Evolutionary conservation across 441 rosid species (phyloP).

Genomic region (Bocquillonia castaneifolia): DNA sequence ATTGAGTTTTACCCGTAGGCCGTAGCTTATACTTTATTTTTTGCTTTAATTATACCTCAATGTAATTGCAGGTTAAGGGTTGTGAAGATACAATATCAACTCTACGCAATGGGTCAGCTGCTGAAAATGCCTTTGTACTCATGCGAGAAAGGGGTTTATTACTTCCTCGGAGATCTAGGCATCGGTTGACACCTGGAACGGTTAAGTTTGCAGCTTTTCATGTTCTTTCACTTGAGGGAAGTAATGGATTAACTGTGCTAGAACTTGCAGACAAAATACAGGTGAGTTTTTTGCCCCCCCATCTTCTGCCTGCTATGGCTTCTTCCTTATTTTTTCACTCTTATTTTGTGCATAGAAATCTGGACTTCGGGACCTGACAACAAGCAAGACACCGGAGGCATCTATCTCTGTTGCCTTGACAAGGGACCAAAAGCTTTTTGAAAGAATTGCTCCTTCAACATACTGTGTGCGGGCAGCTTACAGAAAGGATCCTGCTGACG

Average conservation of each 20-base stretch:
- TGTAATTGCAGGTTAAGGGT: slow-evolving; percentile 62
- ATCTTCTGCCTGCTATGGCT: neutral
- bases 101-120: slow-evolving; percentile 93
- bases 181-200: slow-evolving; percentile 98
- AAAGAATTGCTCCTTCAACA: slow-evolving; percentile 99
- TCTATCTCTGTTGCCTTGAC: slow-evolving; percentile 98
- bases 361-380: slow-evolving; percentile 92
- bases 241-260: slow-evolving; percentile 80
- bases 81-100: slow-evolving; percentile 71
- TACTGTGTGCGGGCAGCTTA: slow-evolving; percentile 90
- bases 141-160: slow-evolving; percentile 96
- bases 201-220: slow-evolving; percentile 99
- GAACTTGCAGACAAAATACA: slow-evolving; percentile 99
- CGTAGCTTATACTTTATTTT: neutral
- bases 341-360: slow-evolving; percentile 57
- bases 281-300: slow-evolving; percentile 36
- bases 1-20: too few species aligned
- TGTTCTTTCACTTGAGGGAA: slow-evolving; percentile 95
- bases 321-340: neutral
- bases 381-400: slow-evolving; percentile 99
- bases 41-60: slow-evolving; percentile 4
- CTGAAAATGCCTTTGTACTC: slow-evolving; percentile 85
- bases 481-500: slow-evolving; percentile 91
- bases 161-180: slow-evolving; percentile 91
- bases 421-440: slow-evolving; percentile 97